These are phyloP conservation scores for Colletotrichum sp. DNA, from an alignment of 2,329 filamentous ascomycete genomes.

Conservation along the genomic window DNA sequence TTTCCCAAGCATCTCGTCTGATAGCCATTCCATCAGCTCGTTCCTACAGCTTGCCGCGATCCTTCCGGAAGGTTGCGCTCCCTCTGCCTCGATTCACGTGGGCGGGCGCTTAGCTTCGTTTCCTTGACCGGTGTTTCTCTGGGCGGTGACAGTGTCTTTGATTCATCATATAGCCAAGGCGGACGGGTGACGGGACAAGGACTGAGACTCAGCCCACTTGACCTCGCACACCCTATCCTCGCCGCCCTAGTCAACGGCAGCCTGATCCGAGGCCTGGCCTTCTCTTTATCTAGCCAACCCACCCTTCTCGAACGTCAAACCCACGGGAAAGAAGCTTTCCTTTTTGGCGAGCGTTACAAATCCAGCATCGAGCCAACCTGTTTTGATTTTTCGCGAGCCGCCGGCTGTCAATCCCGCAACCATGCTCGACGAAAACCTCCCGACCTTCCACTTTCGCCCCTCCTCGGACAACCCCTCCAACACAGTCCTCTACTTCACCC, in stretches of 20 bases:
- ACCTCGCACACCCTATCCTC: background rate
- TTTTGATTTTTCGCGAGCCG: background rate
- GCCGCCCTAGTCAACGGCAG: background rate
- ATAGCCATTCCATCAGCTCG: background rate
- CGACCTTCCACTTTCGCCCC: constrained; percentile 65
- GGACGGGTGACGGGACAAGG: background rate
- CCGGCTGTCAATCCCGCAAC: constrained; percentile 18
- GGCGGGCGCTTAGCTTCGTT: background rate
- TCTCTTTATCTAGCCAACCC: background rate
- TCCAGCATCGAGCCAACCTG: background rate
- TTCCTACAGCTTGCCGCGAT: background rate
- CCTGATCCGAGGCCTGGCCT: background rate
- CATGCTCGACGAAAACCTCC: constrained; percentile 96
- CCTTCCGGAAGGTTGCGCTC: background rate
- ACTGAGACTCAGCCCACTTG: constrained; percentile 17
- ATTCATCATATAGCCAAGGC: constrained; percentile 10
- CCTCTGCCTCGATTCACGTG: background rate
- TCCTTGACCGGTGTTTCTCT: background rate
- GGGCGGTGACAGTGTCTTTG: constrained; percentile 4
- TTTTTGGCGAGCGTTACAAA: background rate
- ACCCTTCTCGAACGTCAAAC: background rate
- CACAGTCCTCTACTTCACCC: constrained; percentile 63
- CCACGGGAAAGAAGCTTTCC: background rate
- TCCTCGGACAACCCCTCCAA: constrained; percentile 58
- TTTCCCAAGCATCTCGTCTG: background rate